phyloP scores from a whole-genome alignment of 192 early-diverging fungal species.

The Coemansia erecta region DNA sequence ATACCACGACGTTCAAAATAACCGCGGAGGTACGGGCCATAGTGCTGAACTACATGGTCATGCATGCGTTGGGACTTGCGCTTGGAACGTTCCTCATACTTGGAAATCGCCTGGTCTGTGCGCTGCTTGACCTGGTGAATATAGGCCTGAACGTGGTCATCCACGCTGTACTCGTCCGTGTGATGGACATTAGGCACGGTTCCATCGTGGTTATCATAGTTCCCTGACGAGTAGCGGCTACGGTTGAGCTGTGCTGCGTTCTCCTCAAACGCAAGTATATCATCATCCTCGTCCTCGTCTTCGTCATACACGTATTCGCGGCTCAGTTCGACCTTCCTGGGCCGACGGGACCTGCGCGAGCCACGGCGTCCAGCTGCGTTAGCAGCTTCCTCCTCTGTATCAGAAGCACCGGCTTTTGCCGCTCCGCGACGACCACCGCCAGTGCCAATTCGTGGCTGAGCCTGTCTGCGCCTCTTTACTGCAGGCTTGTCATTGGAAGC shows the following conservation, averaged over 20 bases:
- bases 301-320: constrained; percentile 46
- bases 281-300: constrained; percentile 31
- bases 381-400: not conserved
- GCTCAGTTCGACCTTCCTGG: constrained; percentile 42
- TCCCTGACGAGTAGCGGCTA: constrained; percentile 1
- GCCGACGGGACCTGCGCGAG: constrained; percentile 15
- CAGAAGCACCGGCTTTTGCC: not conserved
- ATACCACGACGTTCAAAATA: constrained; percentile 32
- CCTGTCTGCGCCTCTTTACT: constrained; percentile 23
- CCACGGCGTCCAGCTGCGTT: constrained; percentile 12
- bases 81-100: constrained; percentile 37
- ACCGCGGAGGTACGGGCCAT: constrained; percentile 39
- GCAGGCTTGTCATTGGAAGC: constrained; percentile 7
- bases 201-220: constrained; percentile 24
- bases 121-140: constrained; percentile 49
- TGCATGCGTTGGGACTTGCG: constrained; percentile 51
- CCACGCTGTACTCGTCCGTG: constrained; percentile 32
- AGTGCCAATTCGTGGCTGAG: not conserved
- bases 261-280: constrained; percentile 29
- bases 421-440: constrained; percentile 12
- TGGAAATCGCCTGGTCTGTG: constrained; percentile 39
- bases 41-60: constrained; percentile 45
- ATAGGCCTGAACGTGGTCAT: constrained; percentile 46
- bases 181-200: constrained; percentile 16
- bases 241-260: constrained; percentile 17